These are phyloP conservation scores for Pichia manshurica DNA, from an alignment of 805 yeast species.

Conservation along the genomic window DNA sequence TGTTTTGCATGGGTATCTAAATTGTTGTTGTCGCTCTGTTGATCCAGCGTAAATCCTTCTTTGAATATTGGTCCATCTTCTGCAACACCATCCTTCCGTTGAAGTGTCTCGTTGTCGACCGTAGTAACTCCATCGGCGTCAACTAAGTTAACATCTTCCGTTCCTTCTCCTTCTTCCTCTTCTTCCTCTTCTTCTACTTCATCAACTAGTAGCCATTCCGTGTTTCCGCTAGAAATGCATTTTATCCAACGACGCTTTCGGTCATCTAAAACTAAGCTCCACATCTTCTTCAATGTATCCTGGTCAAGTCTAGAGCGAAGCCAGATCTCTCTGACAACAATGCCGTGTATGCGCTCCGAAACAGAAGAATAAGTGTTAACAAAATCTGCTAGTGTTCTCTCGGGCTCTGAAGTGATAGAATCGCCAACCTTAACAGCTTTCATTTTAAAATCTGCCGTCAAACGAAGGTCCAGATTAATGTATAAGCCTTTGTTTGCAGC, in stretches of 20 bases:
- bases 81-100: not conserved
- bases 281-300: slow-evolving; percentile 56
- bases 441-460: not conserved
- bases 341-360: slow-evolving; percentile 39
- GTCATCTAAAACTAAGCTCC: slow-evolving; percentile 62
- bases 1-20: not conserved
- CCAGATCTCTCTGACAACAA: slow-evolving; percentile 79
- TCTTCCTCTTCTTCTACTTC: not conserved
- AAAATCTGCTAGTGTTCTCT: slow-evolving; percentile 3
- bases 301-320: slow-evolving; percentile 63
- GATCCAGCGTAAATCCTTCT: not conserved
- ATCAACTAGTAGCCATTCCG: not conserved
- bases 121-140: slow-evolving; percentile 1
- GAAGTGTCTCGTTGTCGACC: not conserved
- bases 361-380: slow-evolving; percentile 10
- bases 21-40: not conserved
- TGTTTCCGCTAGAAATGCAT: not conserved
- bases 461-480: slow-evolving; percentile 22
- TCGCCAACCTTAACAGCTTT: not conserved
- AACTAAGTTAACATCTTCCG: not conserved
- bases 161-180: not conserved
- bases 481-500: slow-evolving; percentile 76
- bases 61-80: not conserved
- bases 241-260: slow-evolving; percentile 40
- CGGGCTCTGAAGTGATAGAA: not conserved